Evolutionary conservation across 2,329 filamentous ascomycete species (phyloP).

Genomic region (Colletotrichum sp.): DNA sequence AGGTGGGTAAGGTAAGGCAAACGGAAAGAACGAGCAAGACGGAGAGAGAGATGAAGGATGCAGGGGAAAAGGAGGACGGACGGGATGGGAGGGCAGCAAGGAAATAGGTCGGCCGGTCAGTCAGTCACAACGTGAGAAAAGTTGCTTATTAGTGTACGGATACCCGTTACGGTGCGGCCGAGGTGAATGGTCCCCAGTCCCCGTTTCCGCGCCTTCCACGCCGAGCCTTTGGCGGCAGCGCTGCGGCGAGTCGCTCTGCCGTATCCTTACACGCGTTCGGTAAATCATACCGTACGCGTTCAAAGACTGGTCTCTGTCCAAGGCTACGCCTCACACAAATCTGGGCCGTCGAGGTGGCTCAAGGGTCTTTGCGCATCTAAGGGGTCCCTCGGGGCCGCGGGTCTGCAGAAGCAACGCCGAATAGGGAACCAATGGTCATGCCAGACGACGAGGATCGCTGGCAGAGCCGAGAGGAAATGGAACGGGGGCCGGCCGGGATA

Average conservation of each 20-base stretch:
- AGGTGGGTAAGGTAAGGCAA: slow-evolving; percentile 1
- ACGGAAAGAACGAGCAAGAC: slow-evolving; percentile 1
- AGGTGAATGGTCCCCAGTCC: neutral
- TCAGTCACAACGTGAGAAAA: neutral
- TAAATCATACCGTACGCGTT: neutral
- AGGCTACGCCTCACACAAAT: neutral
- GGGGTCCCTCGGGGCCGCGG: neutral
- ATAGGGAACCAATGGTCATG: neutral
- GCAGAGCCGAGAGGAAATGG: neutral
- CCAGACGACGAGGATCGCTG: neutral
- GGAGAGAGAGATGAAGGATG: neutral
- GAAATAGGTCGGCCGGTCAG: neutral
- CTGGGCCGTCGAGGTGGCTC: neutral
- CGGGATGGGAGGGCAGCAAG: slow-evolving; percentile 1
- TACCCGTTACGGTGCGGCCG: neutral
- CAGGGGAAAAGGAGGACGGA: neutral
- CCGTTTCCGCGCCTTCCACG: neutral
- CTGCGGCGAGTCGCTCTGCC: neutral
- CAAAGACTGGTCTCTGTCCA: neutral
- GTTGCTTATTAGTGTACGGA: neutral
- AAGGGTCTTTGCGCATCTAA: neutral
- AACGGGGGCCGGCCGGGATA: slow-evolving; percentile 4
- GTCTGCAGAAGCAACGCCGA: neutral
- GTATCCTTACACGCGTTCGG: neutral
- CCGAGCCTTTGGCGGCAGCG: neutral